phyloP scores from a whole-genome alignment of 768 basidiomycete genomes.

The Termitomyces sp. region DNA sequence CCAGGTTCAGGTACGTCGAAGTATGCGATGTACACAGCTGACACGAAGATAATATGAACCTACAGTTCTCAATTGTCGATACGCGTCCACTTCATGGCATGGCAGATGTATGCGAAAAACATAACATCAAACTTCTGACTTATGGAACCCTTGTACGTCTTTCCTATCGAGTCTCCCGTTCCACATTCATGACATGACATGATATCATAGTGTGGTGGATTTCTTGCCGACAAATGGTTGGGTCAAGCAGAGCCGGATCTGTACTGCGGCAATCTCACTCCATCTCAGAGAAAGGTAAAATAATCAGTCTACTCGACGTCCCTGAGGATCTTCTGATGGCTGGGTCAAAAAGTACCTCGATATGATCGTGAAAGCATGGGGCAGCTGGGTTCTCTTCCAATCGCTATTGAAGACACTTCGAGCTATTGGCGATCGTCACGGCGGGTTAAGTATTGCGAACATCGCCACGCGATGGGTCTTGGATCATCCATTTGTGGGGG shows the following conservation, averaged over 20 bases:
- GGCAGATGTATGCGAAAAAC: slow-evolving; percentile 71
- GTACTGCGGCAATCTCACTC: slow-evolving; percentile 65
- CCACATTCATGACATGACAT: slow-evolving; percentile 6
- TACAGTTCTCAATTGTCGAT: slow-evolving; percentile 81
- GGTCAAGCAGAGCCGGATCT: slow-evolving; percentile 63
- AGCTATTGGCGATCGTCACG: slow-evolving; percentile 63
- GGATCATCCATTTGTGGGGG: slow-evolving; percentile 73
- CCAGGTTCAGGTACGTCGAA: slow-evolving; percentile 65
- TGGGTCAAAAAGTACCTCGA: slow-evolving; percentile 63
- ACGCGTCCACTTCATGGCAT: slow-evolving; percentile 73
- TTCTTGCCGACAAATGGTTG: slow-evolving; percentile 76
- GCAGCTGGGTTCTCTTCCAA: slow-evolving; percentile 75
- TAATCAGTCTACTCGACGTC: neutral
- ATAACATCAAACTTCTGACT: slow-evolving; percentile 70
- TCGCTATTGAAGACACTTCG: slow-evolving; percentile 54
- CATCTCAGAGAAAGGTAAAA: slow-evolving; percentile 76
- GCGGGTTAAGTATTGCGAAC: slow-evolving; percentile 67
- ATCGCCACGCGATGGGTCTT: slow-evolving; percentile 82
- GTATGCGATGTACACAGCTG: neutral
- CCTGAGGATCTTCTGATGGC: slow-evolving; percentile 7
- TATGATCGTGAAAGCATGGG: slow-evolving; percentile 79
- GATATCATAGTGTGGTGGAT: slow-evolving; percentile 69
- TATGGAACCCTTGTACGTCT: slow-evolving; percentile 74
- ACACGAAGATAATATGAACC: neutral
- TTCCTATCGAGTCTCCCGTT: neutral